Conservation (phyloP, 163 green algal species). For the Scenedesmus sp. region DNA sequence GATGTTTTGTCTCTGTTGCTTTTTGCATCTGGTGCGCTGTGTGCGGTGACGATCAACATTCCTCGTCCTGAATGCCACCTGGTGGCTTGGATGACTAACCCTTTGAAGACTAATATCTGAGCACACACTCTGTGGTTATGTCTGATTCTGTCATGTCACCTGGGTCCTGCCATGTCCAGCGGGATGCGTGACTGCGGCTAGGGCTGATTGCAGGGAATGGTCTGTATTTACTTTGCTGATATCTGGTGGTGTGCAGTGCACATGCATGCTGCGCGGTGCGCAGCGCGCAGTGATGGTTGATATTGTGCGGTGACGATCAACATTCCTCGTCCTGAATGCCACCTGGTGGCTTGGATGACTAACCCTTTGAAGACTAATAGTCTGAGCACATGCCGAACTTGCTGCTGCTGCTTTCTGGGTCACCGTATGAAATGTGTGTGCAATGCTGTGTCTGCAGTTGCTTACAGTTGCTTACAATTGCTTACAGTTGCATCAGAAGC, state of each 20-base stretch:
- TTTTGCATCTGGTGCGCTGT: neutral
- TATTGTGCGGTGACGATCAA: conserved; percentile 65
- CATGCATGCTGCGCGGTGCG: neutral
- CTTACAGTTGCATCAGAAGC: neutral
- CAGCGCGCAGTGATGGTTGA: neutral
- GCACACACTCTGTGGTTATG: neutral
- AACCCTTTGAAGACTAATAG: conserved; percentile 39
- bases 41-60: conserved; percentile 77
- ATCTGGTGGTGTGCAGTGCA: neutral
- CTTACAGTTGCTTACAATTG: neutral
- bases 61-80: conserved; percentile 70
- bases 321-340: conserved; percentile 80
- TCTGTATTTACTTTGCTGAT: neutral
- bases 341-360: conserved; percentile 47
- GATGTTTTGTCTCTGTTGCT: neutral
- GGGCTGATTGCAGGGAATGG: neutral
- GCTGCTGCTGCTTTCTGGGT: neutral
- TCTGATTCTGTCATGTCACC: neutral
- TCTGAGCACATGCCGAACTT: conserved; percentile 21
- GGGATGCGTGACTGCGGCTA: neutral
- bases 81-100: conserved; percentile 53
- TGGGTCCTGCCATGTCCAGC: neutral
- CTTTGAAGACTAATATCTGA: conserved; percentile 39
- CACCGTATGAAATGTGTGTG: too few relatives aligned
- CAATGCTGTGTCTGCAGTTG: neutral